phyloP scores from a whole-genome alignment of 495 filamentous ascomycete genomes.

The Xylona heveae region DNA sequence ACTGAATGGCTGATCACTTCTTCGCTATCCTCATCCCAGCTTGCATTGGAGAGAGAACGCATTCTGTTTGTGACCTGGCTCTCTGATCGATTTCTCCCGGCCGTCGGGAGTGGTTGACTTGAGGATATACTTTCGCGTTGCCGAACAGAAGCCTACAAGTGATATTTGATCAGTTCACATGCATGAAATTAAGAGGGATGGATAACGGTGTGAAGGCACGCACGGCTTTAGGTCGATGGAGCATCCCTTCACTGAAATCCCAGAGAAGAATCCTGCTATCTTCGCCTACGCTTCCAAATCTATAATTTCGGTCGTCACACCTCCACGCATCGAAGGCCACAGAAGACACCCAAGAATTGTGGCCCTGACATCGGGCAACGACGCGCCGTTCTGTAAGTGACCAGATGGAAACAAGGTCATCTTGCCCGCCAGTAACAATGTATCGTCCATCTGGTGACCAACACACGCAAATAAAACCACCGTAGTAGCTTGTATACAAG shows the following conservation, averaged over 20 bases:
- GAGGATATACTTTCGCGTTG: conserved; percentile 42
- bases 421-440: conserved; percentile 84
- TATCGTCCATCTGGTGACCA: conserved; percentile 98
- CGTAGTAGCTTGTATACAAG: conserved; percentile 79
- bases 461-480: conserved; percentile 75
- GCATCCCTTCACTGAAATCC: conserved; percentile 96
- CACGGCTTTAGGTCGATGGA: conserved; percentile 71
- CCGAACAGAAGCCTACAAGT: conserved; percentile 24
- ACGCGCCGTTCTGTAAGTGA: conserved; percentile 62
- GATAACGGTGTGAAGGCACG: conserved; percentile 10
- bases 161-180: conserved; percentile 9
- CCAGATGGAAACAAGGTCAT: conserved; percentile 92
- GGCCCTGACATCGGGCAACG: conserved; percentile 80
- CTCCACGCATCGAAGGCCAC: conserved; percentile 93
- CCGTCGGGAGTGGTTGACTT: conserved; percentile 20
- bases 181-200: neutral
- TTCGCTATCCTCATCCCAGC: conserved; percentile 22
- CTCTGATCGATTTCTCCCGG: conserved; percentile 20
- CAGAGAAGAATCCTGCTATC: conserved; percentile 78
- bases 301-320: conserved; percentile 83
- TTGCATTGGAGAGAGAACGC: conserved; percentile 39
- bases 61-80: conserved; percentile 31
- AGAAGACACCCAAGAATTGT: conserved; percentile 85
- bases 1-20: conserved; percentile 50
- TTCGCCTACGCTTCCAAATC: conserved; percentile 89